phyloP scores from a whole-genome alignment of 345 rosid species.

The Aethionema arabicum region DNA sequence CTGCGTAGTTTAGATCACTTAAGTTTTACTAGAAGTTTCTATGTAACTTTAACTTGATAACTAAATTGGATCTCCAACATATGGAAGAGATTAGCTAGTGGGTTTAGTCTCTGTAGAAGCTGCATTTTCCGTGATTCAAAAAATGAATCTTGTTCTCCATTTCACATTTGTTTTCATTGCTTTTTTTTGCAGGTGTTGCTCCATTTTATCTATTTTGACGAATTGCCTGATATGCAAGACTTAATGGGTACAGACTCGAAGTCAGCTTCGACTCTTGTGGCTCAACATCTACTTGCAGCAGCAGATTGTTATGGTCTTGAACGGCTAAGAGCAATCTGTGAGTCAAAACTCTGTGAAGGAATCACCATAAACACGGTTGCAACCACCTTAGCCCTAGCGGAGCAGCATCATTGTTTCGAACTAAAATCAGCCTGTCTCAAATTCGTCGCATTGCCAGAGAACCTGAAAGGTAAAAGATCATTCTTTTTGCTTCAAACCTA shows the following conservation, averaged over 20 bases:
- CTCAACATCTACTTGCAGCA: constrained; percentile 82
- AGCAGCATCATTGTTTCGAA: constrained; percentile 72
- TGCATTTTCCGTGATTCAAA: neutral
- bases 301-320: constrained; percentile 76
- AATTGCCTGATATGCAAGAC: constrained; percentile 72
- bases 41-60: constrained; percentile 3
- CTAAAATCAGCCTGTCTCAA: constrained; percentile 72
- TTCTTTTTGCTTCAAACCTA: neutral
- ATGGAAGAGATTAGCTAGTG: constrained; percentile 14
- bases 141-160: neutral
- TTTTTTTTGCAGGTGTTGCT: constrained; percentile 54
- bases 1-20: neutral
- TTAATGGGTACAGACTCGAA: constrained; percentile 53
- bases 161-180: neutral
- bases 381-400: constrained; percentile 79
- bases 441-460: constrained; percentile 57
- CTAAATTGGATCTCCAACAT: neutral
- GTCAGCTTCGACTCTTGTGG: constrained; percentile 63
- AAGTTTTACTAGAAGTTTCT: neutral
- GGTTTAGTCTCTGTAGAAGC: constrained; percentile 7
- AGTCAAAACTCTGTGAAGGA: constrained; percentile 64
- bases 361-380: constrained; percentile 78
- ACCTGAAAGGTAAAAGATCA: constrained; percentile 53
- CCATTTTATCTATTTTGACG: constrained; percentile 81
- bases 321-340: constrained; percentile 67